A percentile compares a stretch with the other conserved stretches of the same genome.
These are phyloP conservation scores for Styphnolobium japonicum DNA, from an alignment of 306 rosid genomes.

Conservation along the genomic window DNA sequence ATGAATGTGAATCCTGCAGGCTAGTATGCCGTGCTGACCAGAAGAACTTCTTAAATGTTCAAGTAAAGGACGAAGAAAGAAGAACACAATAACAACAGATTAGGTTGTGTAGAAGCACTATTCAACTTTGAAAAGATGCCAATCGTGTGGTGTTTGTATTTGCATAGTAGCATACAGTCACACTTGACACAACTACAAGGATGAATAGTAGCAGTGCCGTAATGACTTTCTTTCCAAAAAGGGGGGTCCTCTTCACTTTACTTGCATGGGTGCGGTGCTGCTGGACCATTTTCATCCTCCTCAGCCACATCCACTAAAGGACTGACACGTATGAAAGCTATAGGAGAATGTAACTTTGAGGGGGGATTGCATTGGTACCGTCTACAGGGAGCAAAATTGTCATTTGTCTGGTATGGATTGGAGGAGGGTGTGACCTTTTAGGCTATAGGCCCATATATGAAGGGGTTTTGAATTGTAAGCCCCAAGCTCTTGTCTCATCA, in stretches of 20 bases:
- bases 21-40: constrained; percentile 39
- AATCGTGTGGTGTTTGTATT: constrained; percentile 42
- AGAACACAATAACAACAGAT: neutral
- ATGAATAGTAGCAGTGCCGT: constrained; percentile 46
- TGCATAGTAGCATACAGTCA: neutral
- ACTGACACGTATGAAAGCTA: constrained; percentile 24
- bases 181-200: neutral
- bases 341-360: constrained; percentile 17
- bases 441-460: too few species aligned
- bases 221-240: constrained; percentile 29
- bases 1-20: constrained; percentile 1
- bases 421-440: neutral
- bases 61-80: neutral
- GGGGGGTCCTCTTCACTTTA: constrained; percentile 37
- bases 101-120: neutral
- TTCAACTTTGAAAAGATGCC: constrained; percentile 52
- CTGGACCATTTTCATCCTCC: constrained; percentile 44
- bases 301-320: constrained; percentile 19
- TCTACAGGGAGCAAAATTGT: constrained; percentile 41
- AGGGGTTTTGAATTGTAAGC: neutral
- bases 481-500: too few species aligned
- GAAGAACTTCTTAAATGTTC: neutral
- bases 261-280: constrained; percentile 34
- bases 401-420: constrained; percentile 34
- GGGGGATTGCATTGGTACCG: constrained; percentile 35